These are phyloP conservation scores for Themeda triandra DNA, from an alignment of 176 grass and related monocot genomes.

Conservation along the genomic window DNA sequence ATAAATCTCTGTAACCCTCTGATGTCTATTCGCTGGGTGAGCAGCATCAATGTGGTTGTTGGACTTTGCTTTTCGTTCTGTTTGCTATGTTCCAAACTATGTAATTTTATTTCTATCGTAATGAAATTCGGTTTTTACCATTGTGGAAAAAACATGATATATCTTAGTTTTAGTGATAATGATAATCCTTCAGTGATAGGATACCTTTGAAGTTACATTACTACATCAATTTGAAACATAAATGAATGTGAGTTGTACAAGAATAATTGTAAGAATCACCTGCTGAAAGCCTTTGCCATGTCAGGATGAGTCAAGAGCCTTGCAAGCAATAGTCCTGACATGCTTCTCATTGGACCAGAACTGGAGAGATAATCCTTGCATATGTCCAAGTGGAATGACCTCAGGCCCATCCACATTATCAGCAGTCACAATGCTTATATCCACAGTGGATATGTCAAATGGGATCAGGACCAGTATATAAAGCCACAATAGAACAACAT, in stretches of 20 bases:
- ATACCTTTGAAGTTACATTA: constrained; percentile 1
- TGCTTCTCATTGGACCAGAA: constrained; percentile 96
- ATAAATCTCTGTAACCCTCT: too few species aligned
- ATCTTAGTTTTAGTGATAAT: constrained; percentile 8
- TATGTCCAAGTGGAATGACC: constrained; percentile 74
- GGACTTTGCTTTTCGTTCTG: too few species aligned
- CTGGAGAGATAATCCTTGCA: constrained; percentile 90
- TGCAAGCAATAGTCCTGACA: constrained; percentile 88
- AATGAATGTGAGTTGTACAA: constrained; percentile 5
- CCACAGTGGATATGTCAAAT: constrained; percentile 94
- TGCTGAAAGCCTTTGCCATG: constrained; percentile 74
- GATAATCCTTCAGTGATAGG: constrained; percentile 11
- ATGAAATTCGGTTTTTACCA: too few species aligned
- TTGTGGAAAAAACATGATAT: background rate
- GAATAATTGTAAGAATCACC: constrained; percentile 52
- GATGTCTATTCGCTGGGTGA: too few species aligned
- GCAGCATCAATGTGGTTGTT: too few species aligned
- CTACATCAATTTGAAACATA: constrained; percentile 19
- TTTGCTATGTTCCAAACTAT: too few species aligned
- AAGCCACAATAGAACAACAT: constrained; percentile 88
- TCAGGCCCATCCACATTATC: constrained; percentile 36
- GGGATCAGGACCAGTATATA: constrained; percentile 97
- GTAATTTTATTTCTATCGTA: too few species aligned
- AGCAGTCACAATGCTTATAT: constrained; percentile 60
- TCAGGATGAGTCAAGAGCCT: constrained; percentile 94